Evolutionary conservation across 352 stramenopile genomes (phyloP), one percentile per base, ranked within the genome.

Genomic region (Nothophytophthora sp.): DNA sequence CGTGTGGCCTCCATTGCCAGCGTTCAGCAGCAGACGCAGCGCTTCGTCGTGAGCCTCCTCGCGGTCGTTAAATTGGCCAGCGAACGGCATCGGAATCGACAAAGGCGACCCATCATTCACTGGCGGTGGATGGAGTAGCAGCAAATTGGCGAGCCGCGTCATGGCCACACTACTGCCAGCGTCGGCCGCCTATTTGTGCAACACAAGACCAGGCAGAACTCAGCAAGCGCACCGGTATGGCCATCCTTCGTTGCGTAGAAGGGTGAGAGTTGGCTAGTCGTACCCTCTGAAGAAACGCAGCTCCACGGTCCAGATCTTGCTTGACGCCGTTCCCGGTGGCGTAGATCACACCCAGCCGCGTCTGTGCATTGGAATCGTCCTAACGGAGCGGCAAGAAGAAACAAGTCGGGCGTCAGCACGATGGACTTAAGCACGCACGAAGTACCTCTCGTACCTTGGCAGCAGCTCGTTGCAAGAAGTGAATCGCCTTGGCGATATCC

Each of bases 1-100:
- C 5, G 38, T 47, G n/a, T 73, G 48, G 3, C 64, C 51, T 15
- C 65, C 63, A 24, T 76, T 66, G 3, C 73, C 70, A 30, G 70
- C 76, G 15, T 61, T 83, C 18, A 90, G 57, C 40, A 88, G 57
- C 50, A 88, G 51, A 15, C 62, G 70, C 25, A 90, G 37, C 13
- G 75, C 76, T 57, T 90, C 76, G 43, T 88, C 76, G 46, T 88
- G 76, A 7, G 46, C 58, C 20, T 84, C 71, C 55, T 87, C 77
- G 0, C 65, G 67, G 45, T 88, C 73, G 48, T 54, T 50, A 35
- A 78, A 81, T 15, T 67, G 62, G 23, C 70, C 36, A 2, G 43
- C 51, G 24, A 45, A 58, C 11, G 59, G 55, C 8, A 19, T 9
- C 13, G 29, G 24, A 23, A n/a, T 46, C 28, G 18, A 33, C 33